Evolutionary conservation across 441 rosid species (phyloP), one percentile per base, ranked within the genome.

Genomic region (Rhodomyrtus psidioides): DNA sequence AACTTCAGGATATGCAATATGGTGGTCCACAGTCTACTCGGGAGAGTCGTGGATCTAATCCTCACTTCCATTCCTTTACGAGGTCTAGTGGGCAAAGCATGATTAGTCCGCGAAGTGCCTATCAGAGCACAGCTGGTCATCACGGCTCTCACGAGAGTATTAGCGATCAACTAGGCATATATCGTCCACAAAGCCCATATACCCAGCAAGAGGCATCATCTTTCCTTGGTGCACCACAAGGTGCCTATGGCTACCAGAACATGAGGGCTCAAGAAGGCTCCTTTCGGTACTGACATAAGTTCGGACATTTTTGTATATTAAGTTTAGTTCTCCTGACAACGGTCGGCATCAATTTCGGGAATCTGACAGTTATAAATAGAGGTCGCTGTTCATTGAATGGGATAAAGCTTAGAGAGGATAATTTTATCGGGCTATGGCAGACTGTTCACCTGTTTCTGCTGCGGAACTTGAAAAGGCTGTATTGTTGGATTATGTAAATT

Each of bases 71-170:
- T 24, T 60, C 90, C 4, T 90, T 83, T 85, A 82, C 56, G 84
- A 75, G 86, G 53, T 87, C 90, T 75, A 84, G 85, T 53, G 95
- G 89, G 84, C 91, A 86, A 55, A 85, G 85, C 88, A 86, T 85
- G 75, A 55, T n/a, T 54, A 55, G 51, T 23, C 89, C 82, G 74
- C 89, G 56, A 82, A 88, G 82, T 65, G 85, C 89, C 56, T 89
- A 85, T 75, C 75, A 34, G 54, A 90, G 53, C 84, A 55, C 59
- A 23, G 75, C 39, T 62, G 51, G 82, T 84, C 85, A 84, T 30
- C 76, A 34, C 16, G 34, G 82, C 42, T 54, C 84, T 19, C 28
- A 55, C 84, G 49, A 34, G 27, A 28, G 81, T 44, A 53, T 86
- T 83, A 88, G 83, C 44, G 57, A 70, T 70, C 79, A 39, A 9